phyloP scores from a whole-genome alignment of 768 basidiomycete genomes.

The Phallus indusiatus region DNA sequence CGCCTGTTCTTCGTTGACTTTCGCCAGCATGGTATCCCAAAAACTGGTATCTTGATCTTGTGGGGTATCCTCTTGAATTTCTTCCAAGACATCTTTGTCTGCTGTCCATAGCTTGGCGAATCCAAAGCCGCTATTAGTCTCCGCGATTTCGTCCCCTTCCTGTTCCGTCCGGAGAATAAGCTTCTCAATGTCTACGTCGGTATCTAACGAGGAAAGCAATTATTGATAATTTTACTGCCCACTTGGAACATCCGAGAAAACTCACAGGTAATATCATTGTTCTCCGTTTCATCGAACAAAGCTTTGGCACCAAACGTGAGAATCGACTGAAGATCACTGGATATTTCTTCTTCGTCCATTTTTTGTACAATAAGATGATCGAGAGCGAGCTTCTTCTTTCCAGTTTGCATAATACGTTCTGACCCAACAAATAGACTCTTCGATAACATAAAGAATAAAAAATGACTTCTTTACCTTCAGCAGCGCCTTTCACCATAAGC shows the following conservation, averaged over 20 bases:
- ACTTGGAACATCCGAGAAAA: constrained; percentile 2
- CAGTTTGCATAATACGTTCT: constrained; percentile 88
- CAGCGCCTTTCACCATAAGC: constrained; percentile 89
- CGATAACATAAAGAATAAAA: constrained; percentile 2
- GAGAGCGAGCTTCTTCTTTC: constrained; percentile 91
- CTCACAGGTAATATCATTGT: constrained; percentile 64
- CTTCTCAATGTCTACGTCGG: constrained; percentile 73
- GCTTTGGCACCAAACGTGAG: constrained; percentile 83
- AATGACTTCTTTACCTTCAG: constrained; percentile 65
- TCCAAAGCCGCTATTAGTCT: constrained; percentile 46
- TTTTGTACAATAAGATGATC: constrained; percentile 96
- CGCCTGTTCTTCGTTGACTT: constrained; percentile 36
- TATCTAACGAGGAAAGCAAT: constrained; percentile 37
- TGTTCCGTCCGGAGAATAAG: constrained; percentile 80
- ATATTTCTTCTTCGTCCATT: constrained; percentile 72
- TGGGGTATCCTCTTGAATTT: constrained; percentile 43
- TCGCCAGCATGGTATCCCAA: constrained; percentile 66
- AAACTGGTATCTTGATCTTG: constrained; percentile 52
- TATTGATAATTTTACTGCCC: neutral
- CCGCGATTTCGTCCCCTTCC: constrained; percentile 50
- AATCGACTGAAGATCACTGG: constrained; percentile 81
- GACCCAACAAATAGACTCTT: neutral
- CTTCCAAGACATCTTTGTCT: constrained; percentile 61
- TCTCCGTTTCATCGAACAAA: constrained; percentile 47
- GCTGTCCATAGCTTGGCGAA: constrained; percentile 93